These are phyloP conservation scores for Rhizophlyctis rosea DNA, from an alignment of 192 early-diverging fungal species.

Conservation along the genomic window DNA sequence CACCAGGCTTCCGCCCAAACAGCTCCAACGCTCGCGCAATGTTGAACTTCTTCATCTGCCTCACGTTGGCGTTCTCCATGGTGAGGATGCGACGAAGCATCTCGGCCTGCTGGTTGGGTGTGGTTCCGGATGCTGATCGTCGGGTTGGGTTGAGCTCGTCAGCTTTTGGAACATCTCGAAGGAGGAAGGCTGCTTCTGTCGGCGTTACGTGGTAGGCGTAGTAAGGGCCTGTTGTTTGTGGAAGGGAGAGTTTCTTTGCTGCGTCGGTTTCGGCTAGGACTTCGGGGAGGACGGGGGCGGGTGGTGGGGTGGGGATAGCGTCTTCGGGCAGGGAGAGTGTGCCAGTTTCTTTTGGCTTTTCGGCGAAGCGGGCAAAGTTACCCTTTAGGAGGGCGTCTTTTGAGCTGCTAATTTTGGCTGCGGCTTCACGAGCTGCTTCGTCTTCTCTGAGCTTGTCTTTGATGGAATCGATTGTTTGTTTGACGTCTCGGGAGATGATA, in stretches of 20 bases:
- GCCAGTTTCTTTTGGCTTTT: conserved; percentile 1
- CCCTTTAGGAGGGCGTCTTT: background rate
- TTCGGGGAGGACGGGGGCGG: background rate
- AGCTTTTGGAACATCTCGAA: conserved; percentile 31
- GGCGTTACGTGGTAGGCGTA: conserved; percentile 40
- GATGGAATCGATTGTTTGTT: conserved; percentile 5
- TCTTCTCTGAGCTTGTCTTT: background rate
- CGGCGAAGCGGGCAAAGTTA: conserved; percentile 2
- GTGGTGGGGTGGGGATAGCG: conserved; percentile 2
- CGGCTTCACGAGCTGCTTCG: background rate
- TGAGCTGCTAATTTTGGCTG: background rate
- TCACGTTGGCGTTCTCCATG: conserved; percentile 78
- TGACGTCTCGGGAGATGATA: conserved; percentile 13
- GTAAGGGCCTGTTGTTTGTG: conserved; percentile 32
- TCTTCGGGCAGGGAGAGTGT: conserved; percentile 13
- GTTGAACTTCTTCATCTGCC: conserved; percentile 76
- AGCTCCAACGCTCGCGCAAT: conserved; percentile 63
- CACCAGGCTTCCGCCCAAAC: conserved; percentile 73
- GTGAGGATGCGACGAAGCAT: conserved; percentile 61
- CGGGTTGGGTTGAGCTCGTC: conserved; percentile 3
- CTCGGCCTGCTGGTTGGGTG: conserved; percentile 40
- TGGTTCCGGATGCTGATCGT: background rate
- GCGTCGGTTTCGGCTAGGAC: background rate
- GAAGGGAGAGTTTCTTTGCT: background rate
- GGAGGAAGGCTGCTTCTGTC: conserved; percentile 34